These are phyloP conservation scores for Scortechinia acanthostroma DNA, from an alignment of 2,329 filamentous ascomycete genomes.

Conservation along the genomic window DNA sequence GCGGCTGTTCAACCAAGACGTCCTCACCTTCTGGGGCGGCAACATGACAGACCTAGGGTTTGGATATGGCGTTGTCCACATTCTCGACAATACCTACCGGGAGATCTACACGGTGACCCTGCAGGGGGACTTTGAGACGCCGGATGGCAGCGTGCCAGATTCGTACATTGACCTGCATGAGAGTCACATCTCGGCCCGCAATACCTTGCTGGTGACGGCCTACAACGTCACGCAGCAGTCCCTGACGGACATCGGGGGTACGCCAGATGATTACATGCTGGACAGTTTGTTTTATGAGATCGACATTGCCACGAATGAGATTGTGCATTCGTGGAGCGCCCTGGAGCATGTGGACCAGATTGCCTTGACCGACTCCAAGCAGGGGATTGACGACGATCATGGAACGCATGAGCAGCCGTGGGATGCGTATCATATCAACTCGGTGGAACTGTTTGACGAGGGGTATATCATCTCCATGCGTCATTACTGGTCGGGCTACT, in stretches of 20 bases:
- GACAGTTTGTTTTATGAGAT: not conserved
- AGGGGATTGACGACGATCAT: conserved; percentile 10
- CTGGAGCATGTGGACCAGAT: conserved; percentile 18
- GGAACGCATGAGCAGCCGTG: conserved; percentile 14
- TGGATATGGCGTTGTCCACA: conserved; percentile 17
- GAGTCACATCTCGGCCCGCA: not conserved
- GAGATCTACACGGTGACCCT: conserved; percentile 20
- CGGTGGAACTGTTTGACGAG: conserved; percentile 17
- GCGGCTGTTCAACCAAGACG: conserved; percentile 17
- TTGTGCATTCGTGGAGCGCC: conserved; percentile 20
- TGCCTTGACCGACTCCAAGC: conserved; percentile 14
- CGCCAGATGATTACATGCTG: not conserved
- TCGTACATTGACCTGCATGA: conserved; percentile 21
- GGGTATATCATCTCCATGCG: conserved; percentile 22
- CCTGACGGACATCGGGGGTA: not conserved
- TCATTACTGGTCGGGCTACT: conserved; percentile 21
- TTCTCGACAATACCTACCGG: conserved; percentile 20
- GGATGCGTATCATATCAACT: conserved; percentile 24
- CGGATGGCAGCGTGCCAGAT: conserved; percentile 7
- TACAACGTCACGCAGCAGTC: not conserved
- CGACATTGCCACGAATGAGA: conserved; percentile 16
- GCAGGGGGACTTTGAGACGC: conserved; percentile 12
- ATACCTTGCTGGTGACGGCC: not conserved
- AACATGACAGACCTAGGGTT: conserved; percentile 14
- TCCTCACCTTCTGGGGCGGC: conserved; percentile 24